Conservation (phyloP, 2,329 filamentous ascomycete genomes). For the Parascedosporium putredinis region DNA sequence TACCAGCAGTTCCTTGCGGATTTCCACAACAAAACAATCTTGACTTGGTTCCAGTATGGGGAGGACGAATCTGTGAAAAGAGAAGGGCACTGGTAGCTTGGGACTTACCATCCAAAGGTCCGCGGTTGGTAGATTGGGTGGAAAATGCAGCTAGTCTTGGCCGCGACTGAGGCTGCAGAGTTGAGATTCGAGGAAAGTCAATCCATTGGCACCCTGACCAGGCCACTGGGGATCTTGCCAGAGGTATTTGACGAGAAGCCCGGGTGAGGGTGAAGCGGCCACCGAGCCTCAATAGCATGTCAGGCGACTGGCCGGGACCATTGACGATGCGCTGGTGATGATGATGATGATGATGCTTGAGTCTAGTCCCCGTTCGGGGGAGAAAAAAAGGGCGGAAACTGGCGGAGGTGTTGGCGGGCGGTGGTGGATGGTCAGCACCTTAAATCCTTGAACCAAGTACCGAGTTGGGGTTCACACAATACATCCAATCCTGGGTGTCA, state of each 20-base stretch:
- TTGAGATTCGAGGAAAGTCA: neutral
- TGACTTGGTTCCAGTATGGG: no score
- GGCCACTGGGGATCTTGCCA: constrained; percentile 16
- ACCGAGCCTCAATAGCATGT: constrained; percentile 2
- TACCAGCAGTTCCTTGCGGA: no score
- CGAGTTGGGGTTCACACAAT: neutral
- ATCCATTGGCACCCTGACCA: constrained; percentile 7
- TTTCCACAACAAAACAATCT: no score
- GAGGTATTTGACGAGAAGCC: neutral
- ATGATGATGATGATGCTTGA: neutral
- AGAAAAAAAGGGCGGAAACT: no score
- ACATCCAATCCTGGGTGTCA: no score
- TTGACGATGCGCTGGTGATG: neutral
- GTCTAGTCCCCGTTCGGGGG: neutral
- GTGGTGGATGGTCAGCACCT: neutral
- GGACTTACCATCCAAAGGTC: neutral
- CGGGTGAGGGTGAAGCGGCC: neutral
- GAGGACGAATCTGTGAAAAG: no score
- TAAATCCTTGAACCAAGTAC: neutral
- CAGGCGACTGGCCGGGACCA: neutral
- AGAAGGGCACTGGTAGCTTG: no score
- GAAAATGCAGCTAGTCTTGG: neutral
- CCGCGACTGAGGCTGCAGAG: no score
- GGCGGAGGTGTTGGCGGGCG: no score
- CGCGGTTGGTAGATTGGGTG: neutral